Conservation (phyloP, 768 basidiomycete species). For the Clavulina sp. region DNA sequence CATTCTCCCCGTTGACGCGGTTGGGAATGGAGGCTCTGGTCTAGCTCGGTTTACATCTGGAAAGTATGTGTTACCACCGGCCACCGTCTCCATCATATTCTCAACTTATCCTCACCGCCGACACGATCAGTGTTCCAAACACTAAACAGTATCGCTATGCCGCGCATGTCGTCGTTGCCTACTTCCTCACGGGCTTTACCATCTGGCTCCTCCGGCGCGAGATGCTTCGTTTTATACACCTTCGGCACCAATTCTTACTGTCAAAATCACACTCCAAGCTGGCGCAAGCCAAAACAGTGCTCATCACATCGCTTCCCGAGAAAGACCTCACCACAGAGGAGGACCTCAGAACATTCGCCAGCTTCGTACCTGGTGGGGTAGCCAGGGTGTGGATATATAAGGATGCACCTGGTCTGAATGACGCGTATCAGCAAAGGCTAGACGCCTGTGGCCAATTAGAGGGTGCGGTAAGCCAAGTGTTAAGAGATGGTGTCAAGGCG, state of each 20-base stretch:
- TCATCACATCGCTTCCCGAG: constrained; percentile 75
- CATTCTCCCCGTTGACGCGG: constrained; percentile 52
- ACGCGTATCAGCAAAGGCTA: constrained; percentile 11
- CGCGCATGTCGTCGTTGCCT: constrained; percentile 63
- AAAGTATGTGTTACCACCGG: constrained; percentile 24
- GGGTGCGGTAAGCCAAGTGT: not conserved
- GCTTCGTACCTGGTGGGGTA: constrained; percentile 74
- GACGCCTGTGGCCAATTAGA: not conserved
- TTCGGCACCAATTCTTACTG: not conserved
- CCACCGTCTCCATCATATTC: not conserved
- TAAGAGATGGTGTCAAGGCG: constrained; percentile 53
- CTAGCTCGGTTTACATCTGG: constrained; percentile 66
- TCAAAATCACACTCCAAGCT: constrained; percentile 38
- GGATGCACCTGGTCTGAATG: too few relatives aligned
- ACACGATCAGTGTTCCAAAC: constrained; percentile 20
- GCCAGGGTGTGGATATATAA: constrained; percentile 84
- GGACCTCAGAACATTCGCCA: constrained; percentile 49
- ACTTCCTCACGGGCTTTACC: constrained; percentile 54
- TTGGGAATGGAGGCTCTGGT: constrained; percentile 27
- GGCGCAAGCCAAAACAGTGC: constrained; percentile 77
- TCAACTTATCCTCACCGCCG: not conserved
- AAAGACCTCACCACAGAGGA: constrained; percentile 49
- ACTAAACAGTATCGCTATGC: constrained; percentile 42
- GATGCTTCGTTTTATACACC: constrained; percentile 1
- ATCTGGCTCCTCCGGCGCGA: not conserved